Conservation (phyloP, 768 basidiomycete species). For the Amanita phalloides region DNA sequence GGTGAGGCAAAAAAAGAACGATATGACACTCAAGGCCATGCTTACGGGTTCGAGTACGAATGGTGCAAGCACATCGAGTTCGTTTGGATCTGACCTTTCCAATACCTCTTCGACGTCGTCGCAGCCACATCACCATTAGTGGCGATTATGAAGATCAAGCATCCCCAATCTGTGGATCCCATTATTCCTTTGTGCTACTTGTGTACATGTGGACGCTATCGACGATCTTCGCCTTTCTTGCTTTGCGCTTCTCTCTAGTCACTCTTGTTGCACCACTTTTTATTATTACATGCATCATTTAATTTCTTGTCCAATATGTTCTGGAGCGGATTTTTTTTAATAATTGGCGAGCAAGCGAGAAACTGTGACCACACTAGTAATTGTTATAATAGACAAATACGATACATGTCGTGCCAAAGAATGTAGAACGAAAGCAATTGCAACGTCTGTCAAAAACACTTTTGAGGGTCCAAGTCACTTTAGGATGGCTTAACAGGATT, state of each 20-base stretch:
- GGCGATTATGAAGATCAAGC: neutral
- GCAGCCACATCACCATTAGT: neutral
- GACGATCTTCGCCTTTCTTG: slow-evolving; percentile 1
- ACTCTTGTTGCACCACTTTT: neutral
- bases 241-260: neutral
- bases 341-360: neutral
- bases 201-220: neutral
- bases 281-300: neutral
- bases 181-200: neutral
- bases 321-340: neutral
- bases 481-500: neutral
- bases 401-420: neutral
- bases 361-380: neutral
- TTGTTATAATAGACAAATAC: neutral
- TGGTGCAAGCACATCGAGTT: neutral
- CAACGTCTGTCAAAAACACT: neutral
- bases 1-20: slow-evolving; percentile 75
- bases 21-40: slow-evolving; percentile 84
- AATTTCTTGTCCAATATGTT: neutral
- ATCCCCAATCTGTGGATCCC: neutral
- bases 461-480: neutral
- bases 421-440: neutral
- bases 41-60: slow-evolving; percentile 24
- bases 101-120: neutral
- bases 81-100: neutral